Evolutionary conservation across 2,329 filamentous ascomycete genomes (phyloP).

Genomic region (Cryphonectria parasitica): DNA sequence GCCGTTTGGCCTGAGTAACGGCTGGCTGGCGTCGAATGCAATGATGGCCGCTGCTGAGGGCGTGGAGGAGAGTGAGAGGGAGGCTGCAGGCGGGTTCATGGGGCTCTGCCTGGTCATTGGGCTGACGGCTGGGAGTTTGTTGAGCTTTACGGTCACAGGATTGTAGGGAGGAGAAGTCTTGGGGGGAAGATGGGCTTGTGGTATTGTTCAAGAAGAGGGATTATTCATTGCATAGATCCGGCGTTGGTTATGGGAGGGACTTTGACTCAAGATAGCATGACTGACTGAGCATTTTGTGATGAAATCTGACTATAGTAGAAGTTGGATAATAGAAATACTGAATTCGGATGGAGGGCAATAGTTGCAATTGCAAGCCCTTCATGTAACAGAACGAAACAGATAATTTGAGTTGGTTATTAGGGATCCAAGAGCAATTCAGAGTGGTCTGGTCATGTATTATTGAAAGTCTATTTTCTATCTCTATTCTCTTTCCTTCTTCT

Average conservation of each 20-base stretch:
- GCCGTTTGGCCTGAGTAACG: conserved; percentile 82
- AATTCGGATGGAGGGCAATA: background rate
- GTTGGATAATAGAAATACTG: background rate
- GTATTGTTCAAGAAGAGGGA: background rate
- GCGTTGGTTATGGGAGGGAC: conserved; percentile 8
- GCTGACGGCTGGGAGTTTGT: conserved; percentile 79
- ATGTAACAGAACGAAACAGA: background rate
- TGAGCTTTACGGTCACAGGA: conserved; percentile 77
- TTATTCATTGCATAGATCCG: conserved; percentile 20
- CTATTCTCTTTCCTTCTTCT: background rate
- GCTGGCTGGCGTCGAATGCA: conserved; percentile 81
- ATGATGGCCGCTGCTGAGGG: conserved; percentile 90
- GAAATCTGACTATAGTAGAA: background rate
- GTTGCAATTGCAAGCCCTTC: background rate
- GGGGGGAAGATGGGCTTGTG: background rate
- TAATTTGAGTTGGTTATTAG: background rate
- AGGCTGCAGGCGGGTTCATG: conserved; percentile 94
- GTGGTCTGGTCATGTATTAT: background rate
- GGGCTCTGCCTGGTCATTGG: conserved; percentile 85
- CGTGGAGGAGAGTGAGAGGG: conserved; percentile 81
- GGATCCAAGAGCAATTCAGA: background rate
- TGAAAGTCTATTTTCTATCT: background rate
- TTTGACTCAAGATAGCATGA: background rate
- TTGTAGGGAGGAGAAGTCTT: conserved; percentile 33
- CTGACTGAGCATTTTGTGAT: background rate